Conservation (phyloP, 352 stramenopile species). For the Phytophthora quininea region DNA sequence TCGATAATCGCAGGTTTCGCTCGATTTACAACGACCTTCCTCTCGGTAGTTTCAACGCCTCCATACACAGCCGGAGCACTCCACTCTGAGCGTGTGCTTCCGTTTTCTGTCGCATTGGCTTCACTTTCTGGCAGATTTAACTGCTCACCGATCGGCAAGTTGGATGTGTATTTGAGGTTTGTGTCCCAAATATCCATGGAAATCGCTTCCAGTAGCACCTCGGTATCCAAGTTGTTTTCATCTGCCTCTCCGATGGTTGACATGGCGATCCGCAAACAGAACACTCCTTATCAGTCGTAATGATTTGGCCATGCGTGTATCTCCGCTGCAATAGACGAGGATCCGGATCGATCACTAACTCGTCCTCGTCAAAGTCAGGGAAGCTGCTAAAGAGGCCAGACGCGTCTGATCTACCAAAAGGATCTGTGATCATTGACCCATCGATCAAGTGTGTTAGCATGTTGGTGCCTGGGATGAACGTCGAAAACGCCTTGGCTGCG, state of each 20-base stretch:
- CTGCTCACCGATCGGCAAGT: slow-evolving; percentile 70
- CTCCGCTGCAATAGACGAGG: slow-evolving; percentile 36
- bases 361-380: slow-evolving; percentile 51
- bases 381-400: slow-evolving; percentile 65
- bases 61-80: neutral
- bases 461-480: slow-evolving; percentile 66
- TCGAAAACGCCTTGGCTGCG: slow-evolving; percentile 77
- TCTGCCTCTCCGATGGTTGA: slow-evolving; percentile 66
- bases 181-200: slow-evolving; percentile 88
- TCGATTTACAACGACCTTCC: neutral
- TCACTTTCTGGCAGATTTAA: slow-evolving; percentile 57
- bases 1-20: slow-evolving; percentile 22
- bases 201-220: slow-evolving; percentile 87
- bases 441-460: slow-evolving; percentile 85
- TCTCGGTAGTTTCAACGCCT: slow-evolving; percentile 4
- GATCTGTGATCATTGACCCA: slow-evolving; percentile 59
- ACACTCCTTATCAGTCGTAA: slow-evolving; percentile 53
- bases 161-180: slow-evolving; percentile 85
- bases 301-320: slow-evolving; percentile 41
- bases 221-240: slow-evolving; percentile 64
- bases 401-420: slow-evolving; percentile 45
- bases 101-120: slow-evolving; percentile 12
- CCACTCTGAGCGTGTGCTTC: slow-evolving; percentile 1
- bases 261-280: slow-evolving; percentile 85
- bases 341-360: slow-evolving; percentile 72